These are phyloP conservation scores for Trichomonascaceae sp. DNA, from an alignment of 1,139 yeast genomes.

Conservation along the genomic window DNA sequence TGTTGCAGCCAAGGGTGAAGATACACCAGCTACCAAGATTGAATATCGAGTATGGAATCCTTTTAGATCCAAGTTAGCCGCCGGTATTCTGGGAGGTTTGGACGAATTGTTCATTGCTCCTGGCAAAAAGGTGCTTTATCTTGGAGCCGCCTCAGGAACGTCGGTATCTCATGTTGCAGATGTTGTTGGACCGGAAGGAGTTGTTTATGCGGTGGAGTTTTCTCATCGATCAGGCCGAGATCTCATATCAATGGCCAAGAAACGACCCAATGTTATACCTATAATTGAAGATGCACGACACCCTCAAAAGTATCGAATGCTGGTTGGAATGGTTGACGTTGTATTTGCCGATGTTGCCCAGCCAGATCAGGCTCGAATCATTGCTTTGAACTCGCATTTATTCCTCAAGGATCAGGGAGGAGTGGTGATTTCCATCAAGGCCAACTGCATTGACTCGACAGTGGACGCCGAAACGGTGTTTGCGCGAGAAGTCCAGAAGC, in stretches of 20 bases:
- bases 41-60: slow-evolving; percentile 99
- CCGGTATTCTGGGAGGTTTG: slow-evolving; percentile 99
- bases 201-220: slow-evolving; percentile 97
- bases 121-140: slow-evolving; percentile 93
- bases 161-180: slow-evolving; percentile 98
- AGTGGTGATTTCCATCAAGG: slow-evolving; percentile 96
- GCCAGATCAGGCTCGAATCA: slow-evolving; percentile 99
- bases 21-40: slow-evolving; percentile 72
- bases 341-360: slow-evolving; percentile 99
- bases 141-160: slow-evolving; percentile 99
- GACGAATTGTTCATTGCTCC: slow-evolving; percentile 97
- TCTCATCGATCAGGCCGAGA: slow-evolving; percentile 99
- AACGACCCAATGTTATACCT: slow-evolving; percentile 98
- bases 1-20: slow-evolving; percentile 84
- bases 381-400: slow-evolving; percentile 95
- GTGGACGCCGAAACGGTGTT: slow-evolving; percentile 99
- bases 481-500: slow-evolving; percentile 98
- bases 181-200: slow-evolving; percentile 98
- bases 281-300: slow-evolving; percentile 99
- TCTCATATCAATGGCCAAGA: slow-evolving; percentile 98
- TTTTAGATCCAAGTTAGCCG: slow-evolving; percentile 98
- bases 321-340: slow-evolving; percentile 96
- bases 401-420: slow-evolving; percentile 98
- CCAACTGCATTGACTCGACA: slow-evolving; percentile 99
- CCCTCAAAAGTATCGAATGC: slow-evolving; percentile 99